Conservation (phyloP, 2,329 filamentous ascomycete species). For the Fusarium sp. region DNA sequence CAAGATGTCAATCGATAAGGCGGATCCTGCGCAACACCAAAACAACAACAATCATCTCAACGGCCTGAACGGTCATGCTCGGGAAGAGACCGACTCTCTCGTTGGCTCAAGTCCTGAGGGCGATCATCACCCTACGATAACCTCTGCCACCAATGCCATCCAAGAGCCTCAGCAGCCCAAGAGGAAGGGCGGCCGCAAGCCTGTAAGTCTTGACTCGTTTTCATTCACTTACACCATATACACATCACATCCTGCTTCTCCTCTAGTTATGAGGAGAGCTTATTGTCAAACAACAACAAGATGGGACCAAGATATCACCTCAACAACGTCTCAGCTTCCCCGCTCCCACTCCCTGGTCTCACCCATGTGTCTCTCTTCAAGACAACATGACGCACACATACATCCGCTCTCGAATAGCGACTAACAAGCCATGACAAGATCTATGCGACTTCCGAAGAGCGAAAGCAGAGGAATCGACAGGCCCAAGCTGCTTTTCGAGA, state of each 20-base stretch:
- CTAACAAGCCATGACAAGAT: conserved; percentile 68
- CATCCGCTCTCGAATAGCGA: conserved; percentile 10
- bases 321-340: conserved; percentile 8
- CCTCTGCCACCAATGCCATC: conserved; percentile 47
- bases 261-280: not conserved
- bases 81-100: conserved; percentile 72
- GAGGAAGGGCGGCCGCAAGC: conserved; percentile 96
- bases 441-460: conserved; percentile 97
- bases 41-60: conserved; percentile 49
- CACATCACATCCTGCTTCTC: not conserved
- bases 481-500: conserved; percentile 98
- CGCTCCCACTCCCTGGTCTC: not conserved
- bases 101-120: conserved; percentile 69
- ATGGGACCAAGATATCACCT: not conserved
- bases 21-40: conserved; percentile 44
- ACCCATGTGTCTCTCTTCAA: not conserved
- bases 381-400: conserved; percentile 13
- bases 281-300: not conserved
- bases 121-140: conserved; percentile 55
- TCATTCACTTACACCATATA: conserved; percentile 2
- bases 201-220: conserved; percentile 71
- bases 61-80: conserved; percentile 50
- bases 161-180: conserved; percentile 78
- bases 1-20: conserved; percentile 75
- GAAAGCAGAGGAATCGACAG: conserved; percentile 96